Conservation (phyloP, 345 rosid species). For the Gossypium raimondii region DNA sequence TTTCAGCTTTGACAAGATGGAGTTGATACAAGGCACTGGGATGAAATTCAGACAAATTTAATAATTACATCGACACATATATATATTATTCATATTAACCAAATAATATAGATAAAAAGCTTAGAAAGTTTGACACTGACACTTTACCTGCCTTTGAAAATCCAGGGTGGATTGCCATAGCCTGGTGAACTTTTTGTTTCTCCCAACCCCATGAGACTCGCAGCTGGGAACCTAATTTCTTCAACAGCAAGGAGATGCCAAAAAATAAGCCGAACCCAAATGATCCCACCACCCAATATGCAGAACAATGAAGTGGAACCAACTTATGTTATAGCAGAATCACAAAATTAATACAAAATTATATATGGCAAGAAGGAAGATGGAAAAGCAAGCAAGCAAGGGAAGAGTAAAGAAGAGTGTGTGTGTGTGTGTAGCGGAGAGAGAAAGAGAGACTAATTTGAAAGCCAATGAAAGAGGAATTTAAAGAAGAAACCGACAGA, state of each 20-base stretch:
- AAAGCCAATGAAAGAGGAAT: too few species aligned
- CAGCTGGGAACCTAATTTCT: constrained; percentile 16
- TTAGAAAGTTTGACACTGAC: neutral
- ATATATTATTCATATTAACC: too few species aligned
- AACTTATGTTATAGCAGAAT: neutral
- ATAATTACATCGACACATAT: neutral
- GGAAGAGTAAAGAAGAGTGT: neutral
- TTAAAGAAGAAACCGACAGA: neutral
- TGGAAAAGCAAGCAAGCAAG: neutral
- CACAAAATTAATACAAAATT: neutral
- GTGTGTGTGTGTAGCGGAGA: neutral
- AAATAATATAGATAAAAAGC: constrained; percentile 2
- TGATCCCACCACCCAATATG: neutral
- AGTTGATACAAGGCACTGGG: constrained; percentile 91
- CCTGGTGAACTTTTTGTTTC: constrained; percentile 41
- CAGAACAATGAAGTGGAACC: neutral
- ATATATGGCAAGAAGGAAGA: neutral
- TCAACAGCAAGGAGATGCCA: constrained; percentile 18
- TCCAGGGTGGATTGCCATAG: constrained; percentile 87
- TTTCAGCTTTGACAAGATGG: constrained; percentile 87
- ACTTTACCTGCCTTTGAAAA: constrained; percentile 84
- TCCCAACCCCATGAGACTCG: constrained; percentile 46
- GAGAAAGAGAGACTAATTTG: neutral
- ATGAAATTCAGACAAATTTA: neutral
- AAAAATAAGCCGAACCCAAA: too few species aligned